Evolutionary conservation across 2,329 filamentous ascomycete species (phyloP).

Genomic region (Colletotrichum phormii): DNA sequence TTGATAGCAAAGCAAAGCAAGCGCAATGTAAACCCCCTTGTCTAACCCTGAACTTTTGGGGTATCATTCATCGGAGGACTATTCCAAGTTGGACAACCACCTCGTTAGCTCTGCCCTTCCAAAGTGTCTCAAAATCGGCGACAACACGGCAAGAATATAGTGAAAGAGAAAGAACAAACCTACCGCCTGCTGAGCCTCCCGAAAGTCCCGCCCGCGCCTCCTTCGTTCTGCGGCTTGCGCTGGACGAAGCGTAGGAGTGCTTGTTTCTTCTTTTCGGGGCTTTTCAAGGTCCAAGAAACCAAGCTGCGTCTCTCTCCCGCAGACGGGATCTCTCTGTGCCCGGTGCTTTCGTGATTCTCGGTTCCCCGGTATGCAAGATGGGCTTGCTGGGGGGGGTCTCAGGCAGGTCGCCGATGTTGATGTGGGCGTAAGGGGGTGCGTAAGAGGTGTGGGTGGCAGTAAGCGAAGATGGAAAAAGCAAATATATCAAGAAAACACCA

Average conservation of each 20-base stretch:
- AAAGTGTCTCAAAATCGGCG: slow-evolving; percentile 16
- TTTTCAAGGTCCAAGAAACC: background rate
- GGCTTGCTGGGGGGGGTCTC: background rate
- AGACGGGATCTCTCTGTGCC: background rate
- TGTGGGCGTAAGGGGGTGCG: background rate
- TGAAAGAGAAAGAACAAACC: background rate
- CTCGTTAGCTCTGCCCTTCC: slow-evolving; percentile 14
- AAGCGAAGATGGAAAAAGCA: slow-evolving; percentile 19
- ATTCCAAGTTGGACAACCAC: slow-evolving; percentile 33
- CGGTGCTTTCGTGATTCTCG: slow-evolving; percentile 9
- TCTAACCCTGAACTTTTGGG: background rate
- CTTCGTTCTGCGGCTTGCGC: background rate
- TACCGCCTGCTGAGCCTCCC: background rate
- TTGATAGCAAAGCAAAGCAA: background rate
- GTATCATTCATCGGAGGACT: slow-evolving; percentile 7
- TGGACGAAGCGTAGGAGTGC: background rate
- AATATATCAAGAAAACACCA: slow-evolving; percentile 14
- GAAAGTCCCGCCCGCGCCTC: background rate
- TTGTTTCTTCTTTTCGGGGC: slow-evolving; percentile 21
- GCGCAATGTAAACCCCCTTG: background rate
- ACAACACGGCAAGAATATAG: background rate
- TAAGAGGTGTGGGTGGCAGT: background rate
- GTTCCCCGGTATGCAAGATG: slow-evolving; percentile 15
- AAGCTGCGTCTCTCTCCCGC: slow-evolving; percentile 5
- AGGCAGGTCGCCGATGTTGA: background rate